Conservation (phyloP, 148 eudicot genomes). For the Pouteria glomerata region DNA sequence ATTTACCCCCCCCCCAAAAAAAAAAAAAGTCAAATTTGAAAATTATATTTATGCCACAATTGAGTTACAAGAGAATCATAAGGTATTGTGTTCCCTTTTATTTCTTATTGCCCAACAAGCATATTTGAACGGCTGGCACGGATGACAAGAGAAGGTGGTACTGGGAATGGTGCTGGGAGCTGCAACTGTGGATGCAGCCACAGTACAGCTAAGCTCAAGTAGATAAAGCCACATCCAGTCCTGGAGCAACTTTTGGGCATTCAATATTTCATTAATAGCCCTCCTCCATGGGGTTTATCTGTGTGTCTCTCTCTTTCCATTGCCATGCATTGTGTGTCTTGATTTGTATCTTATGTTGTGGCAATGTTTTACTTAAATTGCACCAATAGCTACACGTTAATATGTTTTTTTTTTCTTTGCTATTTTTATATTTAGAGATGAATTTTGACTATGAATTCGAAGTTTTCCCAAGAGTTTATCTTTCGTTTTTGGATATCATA, state of each 20-base stretch:
- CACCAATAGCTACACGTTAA: neutral
- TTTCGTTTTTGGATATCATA: no score
- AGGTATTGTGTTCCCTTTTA: neutral
- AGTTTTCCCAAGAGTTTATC: neutral
- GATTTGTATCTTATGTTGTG: neutral
- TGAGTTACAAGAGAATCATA: neutral
- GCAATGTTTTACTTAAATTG: neutral
- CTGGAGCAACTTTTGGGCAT: constrained; percentile 63
- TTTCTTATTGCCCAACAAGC: neutral
- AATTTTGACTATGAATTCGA: neutral
- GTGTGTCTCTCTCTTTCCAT: constrained; percentile 27
- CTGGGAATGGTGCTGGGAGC: neutral
- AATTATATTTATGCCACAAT: neutral
- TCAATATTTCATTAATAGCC: constrained; percentile 64
- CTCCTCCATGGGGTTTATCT: constrained; percentile 70
- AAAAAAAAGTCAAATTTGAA: constrained; percentile 3
- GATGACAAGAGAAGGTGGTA: neutral
- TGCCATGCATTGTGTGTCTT: neutral
- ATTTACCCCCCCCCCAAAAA: no score
- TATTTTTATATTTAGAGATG: neutral
- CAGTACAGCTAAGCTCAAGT: constrained; percentile 19
- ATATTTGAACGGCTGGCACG: neutral
- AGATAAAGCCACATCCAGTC: constrained; percentile 63
- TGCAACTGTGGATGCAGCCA: constrained; percentile 6
- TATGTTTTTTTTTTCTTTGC: neutral